A percentile compares a stretch with the other conserved stretches of the same genome.
Conservation (phyloP, 306 rosid genomes). For the Corylus heterophylla region DNA sequence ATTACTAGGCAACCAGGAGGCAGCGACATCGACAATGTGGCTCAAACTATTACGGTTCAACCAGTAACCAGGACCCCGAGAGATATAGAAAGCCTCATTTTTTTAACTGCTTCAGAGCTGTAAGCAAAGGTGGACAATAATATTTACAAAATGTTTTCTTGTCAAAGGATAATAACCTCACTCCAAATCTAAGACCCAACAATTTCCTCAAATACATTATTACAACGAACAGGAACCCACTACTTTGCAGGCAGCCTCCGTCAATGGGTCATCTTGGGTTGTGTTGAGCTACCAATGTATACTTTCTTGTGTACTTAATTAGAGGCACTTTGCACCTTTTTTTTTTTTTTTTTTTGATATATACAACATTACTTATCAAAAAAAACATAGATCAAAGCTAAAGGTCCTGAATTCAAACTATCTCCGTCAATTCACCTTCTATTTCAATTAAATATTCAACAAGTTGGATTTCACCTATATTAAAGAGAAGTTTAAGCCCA, state of each 20-base stretch:
- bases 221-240: slow-evolving; percentile 52
- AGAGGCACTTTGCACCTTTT: no score
- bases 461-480: no score
- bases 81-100: slow-evolving; percentile 29
- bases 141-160: slow-evolving; percentile 81
- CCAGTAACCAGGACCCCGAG: slow-evolving; percentile 10
- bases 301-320: no score
- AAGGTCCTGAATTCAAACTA: no score
- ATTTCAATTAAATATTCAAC: no score
- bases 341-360: no score
- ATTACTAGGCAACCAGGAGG: neutral
- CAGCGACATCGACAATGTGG: neutral
- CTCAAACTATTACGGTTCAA: slow-evolving; percentile 8
- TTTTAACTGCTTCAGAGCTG: slow-evolving; percentile 36
- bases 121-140: slow-evolving; percentile 49
- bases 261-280: neutral
- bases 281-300: neutral
- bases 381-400: no score
- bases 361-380: no score
- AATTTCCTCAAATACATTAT: slow-evolving; percentile 65
- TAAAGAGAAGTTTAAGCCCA: no score
- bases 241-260: slow-evolving; percentile 31
- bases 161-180: slow-evolving; percentile 74
- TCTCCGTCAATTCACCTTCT: no score
- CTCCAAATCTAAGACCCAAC: slow-evolving; percentile 71